These are phyloP conservation scores for Castanospermum australe DNA, from an alignment of 306 rosid species.

Conservation along the genomic window DNA sequence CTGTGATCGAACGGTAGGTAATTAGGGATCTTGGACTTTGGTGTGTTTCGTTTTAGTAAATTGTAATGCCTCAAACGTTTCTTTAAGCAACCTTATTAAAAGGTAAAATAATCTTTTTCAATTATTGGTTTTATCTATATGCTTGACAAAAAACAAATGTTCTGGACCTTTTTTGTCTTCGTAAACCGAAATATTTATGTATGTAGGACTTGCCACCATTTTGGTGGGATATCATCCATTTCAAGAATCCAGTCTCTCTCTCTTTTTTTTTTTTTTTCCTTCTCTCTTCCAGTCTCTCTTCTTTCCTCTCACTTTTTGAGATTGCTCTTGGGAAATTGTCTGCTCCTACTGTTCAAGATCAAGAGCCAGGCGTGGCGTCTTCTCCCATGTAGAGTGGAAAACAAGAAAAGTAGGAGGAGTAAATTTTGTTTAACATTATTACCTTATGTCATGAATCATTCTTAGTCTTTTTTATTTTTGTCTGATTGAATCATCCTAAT, in stretches of 20 bases:
- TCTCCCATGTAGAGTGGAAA: background rate
- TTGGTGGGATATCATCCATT: background rate
- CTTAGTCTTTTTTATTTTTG: background rate
- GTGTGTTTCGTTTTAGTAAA: background rate
- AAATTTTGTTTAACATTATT: background rate
- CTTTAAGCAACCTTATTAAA: background rate
- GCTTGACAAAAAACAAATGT: background rate
- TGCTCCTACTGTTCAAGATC: background rate
- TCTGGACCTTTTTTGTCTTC: no score
- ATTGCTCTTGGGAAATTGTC: background rate
- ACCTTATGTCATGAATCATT: background rate
- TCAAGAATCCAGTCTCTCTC: background rate
- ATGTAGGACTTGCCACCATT: background rate
- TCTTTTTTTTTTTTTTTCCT: background rate
- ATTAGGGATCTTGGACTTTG: slow-evolving; percentile 5
- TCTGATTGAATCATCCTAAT: background rate
- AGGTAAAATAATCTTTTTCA: background rate
- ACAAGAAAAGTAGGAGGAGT: background rate
- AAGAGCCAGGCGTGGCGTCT: background rate
- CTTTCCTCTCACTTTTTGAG: background rate
- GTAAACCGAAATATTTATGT: no score
- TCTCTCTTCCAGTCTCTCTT: background rate
- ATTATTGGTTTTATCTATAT: no score
- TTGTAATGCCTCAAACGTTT: background rate
- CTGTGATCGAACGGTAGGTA: background rate